phyloP scores from a whole-genome alignment of 805 yeast species.

The Wickerhamiella slavikovae region DNA sequence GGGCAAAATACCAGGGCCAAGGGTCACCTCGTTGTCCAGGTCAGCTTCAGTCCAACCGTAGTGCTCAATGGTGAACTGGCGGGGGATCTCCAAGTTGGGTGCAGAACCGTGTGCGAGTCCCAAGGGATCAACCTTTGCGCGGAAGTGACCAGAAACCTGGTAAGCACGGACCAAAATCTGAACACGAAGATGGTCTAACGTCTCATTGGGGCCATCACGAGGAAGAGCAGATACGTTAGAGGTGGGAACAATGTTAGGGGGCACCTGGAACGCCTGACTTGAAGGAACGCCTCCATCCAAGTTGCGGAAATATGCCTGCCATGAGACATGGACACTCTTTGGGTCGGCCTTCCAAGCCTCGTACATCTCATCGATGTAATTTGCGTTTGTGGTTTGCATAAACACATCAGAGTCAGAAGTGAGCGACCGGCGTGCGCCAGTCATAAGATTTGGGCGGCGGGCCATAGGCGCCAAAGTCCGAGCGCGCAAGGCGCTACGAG shows the following conservation, averaged over 20 bases:
- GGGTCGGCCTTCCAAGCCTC: constrained; percentile 88
- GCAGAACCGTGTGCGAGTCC: constrained; percentile 70
- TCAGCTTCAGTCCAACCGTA: constrained; percentile 83
- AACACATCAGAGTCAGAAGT: constrained; percentile 37
- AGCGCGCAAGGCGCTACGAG: neutral
- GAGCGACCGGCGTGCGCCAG: constrained; percentile 5
- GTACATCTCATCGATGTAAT: constrained; percentile 95
- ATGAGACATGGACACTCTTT: constrained; percentile 73
- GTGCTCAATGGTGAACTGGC: constrained; percentile 76
- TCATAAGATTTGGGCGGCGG: neutral
- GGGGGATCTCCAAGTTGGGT: constrained; percentile 29
- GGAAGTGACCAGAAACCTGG: constrained; percentile 95
- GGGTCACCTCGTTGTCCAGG: constrained; percentile 57
- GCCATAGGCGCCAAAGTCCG: neutral
- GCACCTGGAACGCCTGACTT: constrained; percentile 63
- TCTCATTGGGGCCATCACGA: constrained; percentile 16
- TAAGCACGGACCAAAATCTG: constrained; percentile 95
- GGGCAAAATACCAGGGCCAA: constrained; percentile 96
- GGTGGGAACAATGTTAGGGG: constrained; percentile 72
- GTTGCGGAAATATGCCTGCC: constrained; percentile 91
- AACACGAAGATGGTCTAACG: constrained; percentile 62
- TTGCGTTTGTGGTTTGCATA: constrained; percentile 65
- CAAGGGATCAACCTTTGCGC: constrained; percentile 90
- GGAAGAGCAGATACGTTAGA: constrained; percentile 23
- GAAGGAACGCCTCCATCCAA: constrained; percentile 51